Conservation (phyloP, 2,329 filamentous ascomycete genomes). For the Dissoconium aciculare region DNA sequence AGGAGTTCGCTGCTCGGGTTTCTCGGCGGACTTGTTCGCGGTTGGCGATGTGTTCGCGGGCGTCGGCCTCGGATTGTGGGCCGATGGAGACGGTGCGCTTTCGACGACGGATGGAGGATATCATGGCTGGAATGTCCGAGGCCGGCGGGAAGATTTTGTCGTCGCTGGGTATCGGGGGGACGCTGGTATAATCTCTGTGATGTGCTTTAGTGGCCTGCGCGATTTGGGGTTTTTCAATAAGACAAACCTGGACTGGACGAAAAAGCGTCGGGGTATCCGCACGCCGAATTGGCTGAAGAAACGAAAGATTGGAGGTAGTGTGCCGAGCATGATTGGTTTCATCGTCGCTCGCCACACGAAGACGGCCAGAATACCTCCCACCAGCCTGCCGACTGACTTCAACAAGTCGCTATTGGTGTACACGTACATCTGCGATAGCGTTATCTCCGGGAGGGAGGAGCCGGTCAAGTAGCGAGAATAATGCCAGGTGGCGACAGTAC, state of each 20-base stretch:
- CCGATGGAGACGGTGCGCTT: constrained; percentile 77
- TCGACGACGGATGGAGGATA: constrained; percentile 67
- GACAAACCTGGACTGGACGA: constrained; percentile 62
- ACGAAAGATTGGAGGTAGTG: constrained; percentile 75
- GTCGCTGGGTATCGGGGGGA: constrained; percentile 56
- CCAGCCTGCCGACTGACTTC: constrained; percentile 50
- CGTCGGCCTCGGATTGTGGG: constrained; percentile 89
- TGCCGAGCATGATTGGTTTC: constrained; percentile 66
- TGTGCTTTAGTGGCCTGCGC: constrained; percentile 4
- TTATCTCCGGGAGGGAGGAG: neutral
- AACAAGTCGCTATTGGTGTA: constrained; percentile 47
- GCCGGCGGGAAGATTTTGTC: constrained; percentile 84
- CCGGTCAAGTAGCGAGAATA: constrained; percentile 28
- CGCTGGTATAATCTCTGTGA: constrained; percentile 61
- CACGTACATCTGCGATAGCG: constrained; percentile 11
- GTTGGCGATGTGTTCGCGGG: constrained; percentile 87
- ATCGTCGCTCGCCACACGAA: constrained; percentile 82
- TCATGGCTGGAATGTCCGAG: constrained; percentile 69
- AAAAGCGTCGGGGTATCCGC: constrained; percentile 75
- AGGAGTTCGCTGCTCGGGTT: constrained; percentile 4
- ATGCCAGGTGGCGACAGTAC: constrained; percentile 73
- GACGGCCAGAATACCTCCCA: constrained; percentile 67
- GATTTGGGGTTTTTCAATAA: neutral
- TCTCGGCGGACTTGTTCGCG: constrained; percentile 55
- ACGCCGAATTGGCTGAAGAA: constrained; percentile 66